A percentile compares a stretch with the other conserved stretches of the same genome.
phyloP scores from a whole-genome alignment of 176 grass and related monocot genomes.

The Phyllostachys edulis region DNA sequence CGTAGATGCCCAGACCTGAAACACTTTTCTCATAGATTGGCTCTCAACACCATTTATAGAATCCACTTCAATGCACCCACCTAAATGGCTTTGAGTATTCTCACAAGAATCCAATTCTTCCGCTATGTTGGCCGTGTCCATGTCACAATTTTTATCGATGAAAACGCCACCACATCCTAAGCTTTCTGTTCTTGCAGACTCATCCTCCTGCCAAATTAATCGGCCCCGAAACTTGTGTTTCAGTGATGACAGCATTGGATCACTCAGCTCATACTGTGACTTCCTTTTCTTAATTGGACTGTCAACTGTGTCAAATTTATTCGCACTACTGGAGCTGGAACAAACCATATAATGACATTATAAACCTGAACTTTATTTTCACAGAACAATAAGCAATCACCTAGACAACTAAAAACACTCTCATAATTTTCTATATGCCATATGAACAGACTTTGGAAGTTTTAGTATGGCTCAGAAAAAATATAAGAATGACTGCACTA shows the following conservation, averaged over 20 bases:
- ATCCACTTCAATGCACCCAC: slow-evolving; percentile 51
- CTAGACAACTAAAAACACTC: not conserved
- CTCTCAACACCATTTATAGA: slow-evolving; percentile 40
- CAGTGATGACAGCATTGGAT: slow-evolving; percentile 42
- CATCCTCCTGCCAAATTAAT: slow-evolving; percentile 26
- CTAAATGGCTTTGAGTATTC: slow-evolving; percentile 44
- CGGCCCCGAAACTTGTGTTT: slow-evolving; percentile 61
- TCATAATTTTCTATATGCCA: not conserved
- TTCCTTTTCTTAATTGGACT: slow-evolving; percentile 68
- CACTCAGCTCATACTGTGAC: slow-evolving; percentile 47
- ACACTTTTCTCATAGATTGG: slow-evolving; percentile 28
- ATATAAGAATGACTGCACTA: not conserved
- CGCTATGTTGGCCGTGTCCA: slow-evolving; percentile 25
- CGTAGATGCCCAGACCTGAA: slow-evolving; percentile 27
- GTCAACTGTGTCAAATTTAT: slow-evolving; percentile 28
- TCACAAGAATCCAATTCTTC: slow-evolving; percentile 49
- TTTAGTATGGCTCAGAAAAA: not conserved
- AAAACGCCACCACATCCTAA: slow-evolving; percentile 33
- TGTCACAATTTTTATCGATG: slow-evolving; percentile 23
- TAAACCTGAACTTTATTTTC: slow-evolving; percentile 17
- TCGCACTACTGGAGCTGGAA: slow-evolving; percentile 37
- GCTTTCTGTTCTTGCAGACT: slow-evolving; percentile 39
- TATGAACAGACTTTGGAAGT: not conserved
- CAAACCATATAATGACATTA: slow-evolving; percentile 14
- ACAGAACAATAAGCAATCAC: slow-evolving; percentile 5